Conservation (phyloP, 495 filamentous ascomycete genomes). For the Xylaria bambusicola region DNA sequence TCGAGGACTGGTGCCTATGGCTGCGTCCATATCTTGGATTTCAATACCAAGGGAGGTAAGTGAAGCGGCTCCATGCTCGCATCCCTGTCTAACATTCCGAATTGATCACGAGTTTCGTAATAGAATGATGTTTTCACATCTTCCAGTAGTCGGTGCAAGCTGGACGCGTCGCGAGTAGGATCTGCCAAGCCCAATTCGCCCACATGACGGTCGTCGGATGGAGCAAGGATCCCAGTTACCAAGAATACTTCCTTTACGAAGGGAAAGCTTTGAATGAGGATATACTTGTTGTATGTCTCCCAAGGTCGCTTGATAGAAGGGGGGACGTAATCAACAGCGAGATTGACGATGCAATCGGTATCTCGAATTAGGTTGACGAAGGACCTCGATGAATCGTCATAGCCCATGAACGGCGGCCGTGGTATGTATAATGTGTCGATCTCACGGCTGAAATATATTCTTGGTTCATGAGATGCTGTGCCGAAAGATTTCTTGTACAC, state of each 20-base stretch:
- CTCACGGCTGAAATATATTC: slow-evolving; percentile 48
- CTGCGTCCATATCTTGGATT: slow-evolving; percentile 24
- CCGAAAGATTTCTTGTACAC: slow-evolving; percentile 45
- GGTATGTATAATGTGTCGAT: slow-evolving; percentile 54
- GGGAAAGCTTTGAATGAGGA: slow-evolving; percentile 46
- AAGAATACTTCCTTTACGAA: slow-evolving; percentile 42
- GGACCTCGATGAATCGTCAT: slow-evolving; percentile 46
- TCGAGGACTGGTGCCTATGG: not conserved
- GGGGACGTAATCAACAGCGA: slow-evolving; percentile 53
- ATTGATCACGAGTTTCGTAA: slow-evolving; percentile 36
- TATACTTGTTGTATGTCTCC: slow-evolving; percentile 56
- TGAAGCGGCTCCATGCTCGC: slow-evolving; percentile 24
- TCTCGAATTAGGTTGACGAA: slow-evolving; percentile 36
- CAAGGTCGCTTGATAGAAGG: slow-evolving; percentile 50
- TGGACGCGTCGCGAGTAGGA: slow-evolving; percentile 33
- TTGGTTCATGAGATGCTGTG: slow-evolving; percentile 34
- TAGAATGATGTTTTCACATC: slow-evolving; percentile 44
- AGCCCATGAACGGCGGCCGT: slow-evolving; percentile 47
- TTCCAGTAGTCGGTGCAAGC: slow-evolving; percentile 39
- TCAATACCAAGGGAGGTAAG: slow-evolving; percentile 30
- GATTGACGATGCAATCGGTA: slow-evolving; percentile 30
- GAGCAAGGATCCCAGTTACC: slow-evolving; percentile 29
- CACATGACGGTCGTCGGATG: not conserved
- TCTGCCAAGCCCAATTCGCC: slow-evolving; percentile 16
- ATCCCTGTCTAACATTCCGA: slow-evolving; percentile 28